Percentiles rank a stretch among this genome's conserved stretches.
Conservation (phyloP, 2,329 filamentous ascomycete genomes). For the Celoporthe dispersa region DNA sequence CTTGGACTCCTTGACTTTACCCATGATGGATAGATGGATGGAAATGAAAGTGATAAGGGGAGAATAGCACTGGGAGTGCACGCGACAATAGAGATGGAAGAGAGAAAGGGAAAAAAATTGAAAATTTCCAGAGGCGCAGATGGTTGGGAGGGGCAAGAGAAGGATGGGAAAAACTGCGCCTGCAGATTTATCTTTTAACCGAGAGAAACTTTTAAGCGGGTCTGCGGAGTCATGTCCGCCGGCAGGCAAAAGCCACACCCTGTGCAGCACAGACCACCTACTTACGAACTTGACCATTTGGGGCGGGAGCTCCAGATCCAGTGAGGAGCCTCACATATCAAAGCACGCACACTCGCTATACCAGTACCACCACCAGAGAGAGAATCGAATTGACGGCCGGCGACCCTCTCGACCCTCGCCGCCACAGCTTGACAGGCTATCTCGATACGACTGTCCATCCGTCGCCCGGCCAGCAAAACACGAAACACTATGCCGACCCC, state of each 20-base stretch:
- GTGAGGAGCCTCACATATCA: constrained; percentile 25
- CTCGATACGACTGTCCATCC: constrained; percentile 3
- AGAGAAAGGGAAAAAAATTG: constrained; percentile 19
- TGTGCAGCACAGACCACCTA: constrained; percentile 19
- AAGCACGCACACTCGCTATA: constrained; percentile 24
- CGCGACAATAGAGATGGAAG: constrained; percentile 16
- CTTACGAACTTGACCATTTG: not conserved
- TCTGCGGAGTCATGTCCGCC: not conserved
- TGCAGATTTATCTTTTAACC: not conserved
- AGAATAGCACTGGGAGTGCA: constrained; percentile 19
- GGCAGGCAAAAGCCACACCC: constrained; percentile 21
- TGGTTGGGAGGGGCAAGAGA: not conserved
- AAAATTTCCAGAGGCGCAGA: constrained; percentile 20
- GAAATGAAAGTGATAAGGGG: constrained; percentile 7
- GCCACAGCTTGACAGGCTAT: constrained; percentile 11
- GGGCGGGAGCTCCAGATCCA: constrained; percentile 6
- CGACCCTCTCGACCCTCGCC: constrained; percentile 1
- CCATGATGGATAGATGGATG: constrained; percentile 55
- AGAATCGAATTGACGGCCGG: constrained; percentile 1
- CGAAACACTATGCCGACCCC: constrained; percentile 72
- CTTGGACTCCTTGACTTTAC: constrained; percentile 45
- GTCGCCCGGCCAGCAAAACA: constrained; percentile 1
- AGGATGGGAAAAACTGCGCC: constrained; percentile 10
- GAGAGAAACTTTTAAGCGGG: constrained; percentile 8
- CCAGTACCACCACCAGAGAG: constrained; percentile 17